Evolutionary conservation across 148 eudicot species (phyloP).

Genomic region (Chenopodium formosanum): DNA sequence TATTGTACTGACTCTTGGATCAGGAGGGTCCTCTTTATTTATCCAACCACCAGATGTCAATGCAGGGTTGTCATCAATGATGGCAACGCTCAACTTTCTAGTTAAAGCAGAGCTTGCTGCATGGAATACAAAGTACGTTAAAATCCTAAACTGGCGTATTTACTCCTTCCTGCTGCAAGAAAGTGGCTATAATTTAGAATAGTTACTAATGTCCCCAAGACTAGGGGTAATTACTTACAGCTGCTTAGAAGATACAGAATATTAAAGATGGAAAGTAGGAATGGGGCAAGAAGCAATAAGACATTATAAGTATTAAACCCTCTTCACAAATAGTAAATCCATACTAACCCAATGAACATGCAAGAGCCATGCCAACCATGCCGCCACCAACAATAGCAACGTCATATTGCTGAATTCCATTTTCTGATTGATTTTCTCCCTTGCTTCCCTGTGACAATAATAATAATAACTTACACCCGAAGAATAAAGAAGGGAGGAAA

Average conservation of each 20-base stretch:
- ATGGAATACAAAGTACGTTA: slow-evolving; percentile 9
- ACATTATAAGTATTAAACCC: slow-evolving; percentile 1
- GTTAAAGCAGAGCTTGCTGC: slow-evolving; percentile 83
- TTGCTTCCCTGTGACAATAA: slow-evolving; percentile 44
- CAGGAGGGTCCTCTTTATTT: slow-evolving; percentile 74
- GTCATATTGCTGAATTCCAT: slow-evolving; percentile 59
- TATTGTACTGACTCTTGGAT: slow-evolving; percentile 95
- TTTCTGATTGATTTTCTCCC: slow-evolving; percentile 22
- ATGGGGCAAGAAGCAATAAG: slow-evolving; percentile 5
- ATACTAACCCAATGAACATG: slow-evolving; percentile 77
- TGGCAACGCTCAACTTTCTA: slow-evolving; percentile 66
- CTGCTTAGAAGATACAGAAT: background rate
- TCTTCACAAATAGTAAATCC: background rate
- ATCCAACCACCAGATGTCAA: slow-evolving; percentile 42
- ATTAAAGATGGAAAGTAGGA: background rate
- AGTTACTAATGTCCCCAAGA: background rate
- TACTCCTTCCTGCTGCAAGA: background rate
- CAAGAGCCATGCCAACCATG: slow-evolving; percentile 98
- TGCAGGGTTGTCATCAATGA: slow-evolving; percentile 91
- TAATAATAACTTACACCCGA: background rate
- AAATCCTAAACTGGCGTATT: slow-evolving; percentile 1
- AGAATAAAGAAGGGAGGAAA: background rate
- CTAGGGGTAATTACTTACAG: background rate
- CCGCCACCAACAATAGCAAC: slow-evolving; percentile 98
- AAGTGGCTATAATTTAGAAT: background rate